A percentile compares a stretch with the other conserved stretches of the same genome.
Evolutionary conservation across 768 basidiomycete species (phyloP).

Genomic region (Leccinum sublutescens): DNA sequence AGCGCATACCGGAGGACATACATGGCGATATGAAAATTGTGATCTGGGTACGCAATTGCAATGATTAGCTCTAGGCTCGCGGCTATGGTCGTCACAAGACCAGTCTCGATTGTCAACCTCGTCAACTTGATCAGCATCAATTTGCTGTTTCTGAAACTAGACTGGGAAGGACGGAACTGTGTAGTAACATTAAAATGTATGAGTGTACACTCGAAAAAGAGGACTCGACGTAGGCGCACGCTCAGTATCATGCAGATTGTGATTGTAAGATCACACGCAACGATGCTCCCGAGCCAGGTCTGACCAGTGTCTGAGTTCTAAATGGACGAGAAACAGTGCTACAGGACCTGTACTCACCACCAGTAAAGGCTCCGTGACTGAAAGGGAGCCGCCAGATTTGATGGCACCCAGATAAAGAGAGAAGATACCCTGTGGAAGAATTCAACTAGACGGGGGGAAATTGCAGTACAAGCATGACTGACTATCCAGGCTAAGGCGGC

Average conservation of each 20-base stretch:
- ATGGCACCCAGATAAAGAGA: no score
- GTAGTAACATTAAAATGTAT: background rate
- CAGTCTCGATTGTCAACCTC: slow-evolving; percentile 25
- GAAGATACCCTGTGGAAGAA: no score
- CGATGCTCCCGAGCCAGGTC: background rate
- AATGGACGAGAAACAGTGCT: background rate
- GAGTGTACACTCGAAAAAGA: background rate
- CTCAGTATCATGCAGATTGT: background rate
- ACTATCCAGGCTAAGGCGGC: fast-evolving
- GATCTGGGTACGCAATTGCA: background rate
- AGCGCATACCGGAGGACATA: slow-evolving; percentile 1
- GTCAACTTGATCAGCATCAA: slow-evolving; percentile 12
- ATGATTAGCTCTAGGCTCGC: slow-evolving; percentile 18
- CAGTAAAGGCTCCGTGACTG: background rate
- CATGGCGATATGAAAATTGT: slow-evolving; percentile 19
- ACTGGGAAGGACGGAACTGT: slow-evolving; percentile 17
- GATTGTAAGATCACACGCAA: background rate
- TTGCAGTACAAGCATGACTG: no score
- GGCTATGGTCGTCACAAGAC: slow-evolving; percentile 20
- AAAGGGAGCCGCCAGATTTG: no score
- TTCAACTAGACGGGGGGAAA: no score
- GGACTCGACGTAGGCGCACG: background rate
- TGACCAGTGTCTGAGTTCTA: background rate
- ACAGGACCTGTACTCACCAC: background rate
- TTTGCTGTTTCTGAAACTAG: slow-evolving; percentile 1